Evolutionary conservation across 108 stramenopile species (phyloP).

Genomic region (Cylindrotheca fusiformis): DNA sequence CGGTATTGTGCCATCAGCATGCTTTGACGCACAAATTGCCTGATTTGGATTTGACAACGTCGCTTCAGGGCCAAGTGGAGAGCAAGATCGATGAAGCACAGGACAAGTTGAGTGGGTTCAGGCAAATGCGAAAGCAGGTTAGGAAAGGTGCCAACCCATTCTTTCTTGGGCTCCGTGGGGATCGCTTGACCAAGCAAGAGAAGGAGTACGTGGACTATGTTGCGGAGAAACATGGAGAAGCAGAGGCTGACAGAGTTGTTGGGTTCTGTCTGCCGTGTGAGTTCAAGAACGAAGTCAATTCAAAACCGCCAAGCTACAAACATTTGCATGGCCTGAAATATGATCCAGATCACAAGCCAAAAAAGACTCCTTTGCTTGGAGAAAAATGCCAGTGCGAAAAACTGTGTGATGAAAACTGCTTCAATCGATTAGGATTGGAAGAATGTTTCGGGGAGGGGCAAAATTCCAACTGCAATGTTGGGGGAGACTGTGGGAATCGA

Average conservation of each 20-base stretch:
- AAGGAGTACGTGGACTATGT: slow-evolving; percentile 2
- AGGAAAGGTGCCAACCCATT: slow-evolving; percentile 15
- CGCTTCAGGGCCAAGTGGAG: slow-evolving; percentile 53
- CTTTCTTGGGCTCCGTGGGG: slow-evolving; percentile 29
- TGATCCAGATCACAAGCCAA: slow-evolving; percentile 51
- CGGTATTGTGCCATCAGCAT: slow-evolving; percentile 85
- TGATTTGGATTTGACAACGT: slow-evolving; percentile 53
- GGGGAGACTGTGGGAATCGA: slow-evolving; percentile 86
- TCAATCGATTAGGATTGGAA: slow-evolving; percentile 66
- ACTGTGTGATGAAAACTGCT: slow-evolving; percentile 78
- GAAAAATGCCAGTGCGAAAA: slow-evolving; percentile 64
- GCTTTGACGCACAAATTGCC: slow-evolving; percentile 61
- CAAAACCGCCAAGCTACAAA: slow-evolving; percentile 63
- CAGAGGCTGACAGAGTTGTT: slow-evolving; percentile 2
- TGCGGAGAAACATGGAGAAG: not conserved
- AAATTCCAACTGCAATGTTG: slow-evolving; percentile 75
- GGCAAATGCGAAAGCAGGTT: not conserved
- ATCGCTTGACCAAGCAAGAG: slow-evolving; percentile 8
- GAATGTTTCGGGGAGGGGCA: slow-evolving; percentile 79
- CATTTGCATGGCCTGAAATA: slow-evolving; percentile 58
- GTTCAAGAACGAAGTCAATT: slow-evolving; percentile 67
- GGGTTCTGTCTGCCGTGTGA: slow-evolving; percentile 64
- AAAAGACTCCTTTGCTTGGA: slow-evolving; percentile 47
- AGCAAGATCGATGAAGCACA: slow-evolving; percentile 31
- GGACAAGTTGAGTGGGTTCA: slow-evolving; percentile 26